A percentile compares a stretch with the other conserved stretches of the same genome.
These are phyloP conservation scores for Colletotrichum spaethianum DNA, from an alignment of 2,329 filamentous ascomycete genomes.

Conservation along the genomic window DNA sequence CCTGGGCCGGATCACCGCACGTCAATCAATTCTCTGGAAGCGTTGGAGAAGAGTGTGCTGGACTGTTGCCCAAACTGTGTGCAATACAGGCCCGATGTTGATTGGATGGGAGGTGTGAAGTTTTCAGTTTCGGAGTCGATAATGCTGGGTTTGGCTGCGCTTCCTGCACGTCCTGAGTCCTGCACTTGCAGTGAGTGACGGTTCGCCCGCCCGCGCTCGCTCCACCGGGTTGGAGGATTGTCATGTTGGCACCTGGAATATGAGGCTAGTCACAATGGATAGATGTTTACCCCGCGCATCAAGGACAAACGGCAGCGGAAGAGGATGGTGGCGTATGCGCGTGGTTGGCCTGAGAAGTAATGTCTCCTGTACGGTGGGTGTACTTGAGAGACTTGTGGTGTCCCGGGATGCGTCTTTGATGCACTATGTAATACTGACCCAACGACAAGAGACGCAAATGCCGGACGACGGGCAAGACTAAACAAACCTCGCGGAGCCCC, in stretches of 20 bases:
- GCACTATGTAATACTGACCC: not conserved
- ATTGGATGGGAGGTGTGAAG: not conserved
- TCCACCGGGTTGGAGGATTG: slow-evolving; percentile 20
- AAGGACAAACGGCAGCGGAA: slow-evolving; percentile 13
- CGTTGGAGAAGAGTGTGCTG: slow-evolving; percentile 25
- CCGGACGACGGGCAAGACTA: slow-evolving; percentile 20
- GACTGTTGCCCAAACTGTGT: not conserved
- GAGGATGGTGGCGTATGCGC: not conserved
- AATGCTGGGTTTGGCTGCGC: not conserved
- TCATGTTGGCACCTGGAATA: not conserved
- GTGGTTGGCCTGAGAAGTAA: slow-evolving; percentile 14
- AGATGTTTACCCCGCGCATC: slow-evolving; percentile 34
- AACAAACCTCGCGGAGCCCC: not conserved
- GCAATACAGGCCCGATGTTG: not conserved
- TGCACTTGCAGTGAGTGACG: slow-evolving; percentile 18
- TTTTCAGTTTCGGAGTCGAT: too few species aligned
- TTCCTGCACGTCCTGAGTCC: slow-evolving; percentile 12
- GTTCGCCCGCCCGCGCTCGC: slow-evolving; percentile 19
- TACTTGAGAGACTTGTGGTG: not conserved
- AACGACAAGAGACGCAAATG: not conserved
- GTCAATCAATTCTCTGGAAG: slow-evolving; percentile 10
- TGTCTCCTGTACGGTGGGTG: not conserved
- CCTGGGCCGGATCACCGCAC: slow-evolving; percentile 33
- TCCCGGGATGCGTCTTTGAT: not conserved
- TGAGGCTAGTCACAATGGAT: slow-evolving; percentile 25